phyloP scores from a whole-genome alignment of 2,329 filamentous ascomycete species.

The Beauveria medogensis region DNA sequence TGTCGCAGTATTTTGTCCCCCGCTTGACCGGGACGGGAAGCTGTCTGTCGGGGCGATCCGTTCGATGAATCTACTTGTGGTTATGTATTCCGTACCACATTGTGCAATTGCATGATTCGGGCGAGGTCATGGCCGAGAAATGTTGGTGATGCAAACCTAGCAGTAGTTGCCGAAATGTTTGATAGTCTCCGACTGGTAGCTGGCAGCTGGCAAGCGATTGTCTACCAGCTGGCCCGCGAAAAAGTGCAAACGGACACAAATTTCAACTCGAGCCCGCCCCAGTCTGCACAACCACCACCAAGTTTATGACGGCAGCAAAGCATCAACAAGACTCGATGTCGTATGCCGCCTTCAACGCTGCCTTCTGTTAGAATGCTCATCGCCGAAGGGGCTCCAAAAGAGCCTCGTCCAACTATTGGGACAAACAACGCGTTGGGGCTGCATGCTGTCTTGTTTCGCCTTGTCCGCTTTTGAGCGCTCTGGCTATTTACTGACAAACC shows the following conservation, averaged over 20 bases:
- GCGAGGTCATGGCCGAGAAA: not conserved
- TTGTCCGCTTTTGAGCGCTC: not conserved
- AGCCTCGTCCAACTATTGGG: not conserved
- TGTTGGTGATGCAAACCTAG: not conserved
- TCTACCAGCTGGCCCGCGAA: not conserved
- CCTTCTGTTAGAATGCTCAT: not conserved
- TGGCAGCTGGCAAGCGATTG: not conserved
- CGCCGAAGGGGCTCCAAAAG: not conserved
- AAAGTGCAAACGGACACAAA: not conserved
- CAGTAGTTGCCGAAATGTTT: not conserved
- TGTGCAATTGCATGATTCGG: not conserved
- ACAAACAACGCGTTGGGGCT: not conserved
- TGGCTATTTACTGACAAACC: not conserved
- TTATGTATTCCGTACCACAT: not conserved
- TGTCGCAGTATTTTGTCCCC: not conserved
- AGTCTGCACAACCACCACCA: not conserved
- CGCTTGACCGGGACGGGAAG: not conserved
- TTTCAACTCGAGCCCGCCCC: not conserved
- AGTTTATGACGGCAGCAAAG: too few relatives aligned
- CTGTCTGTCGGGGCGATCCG: slow-evolving; percentile 1
- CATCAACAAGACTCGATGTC: not conserved
- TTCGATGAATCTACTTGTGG: not conserved
- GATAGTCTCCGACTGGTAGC: not conserved
- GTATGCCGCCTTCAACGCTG: not conserved
- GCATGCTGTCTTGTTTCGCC: not conserved